phyloP scores from a whole-genome alignment of 768 basidiomycete species.

The Amanita pseudoporphyria region DNA sequence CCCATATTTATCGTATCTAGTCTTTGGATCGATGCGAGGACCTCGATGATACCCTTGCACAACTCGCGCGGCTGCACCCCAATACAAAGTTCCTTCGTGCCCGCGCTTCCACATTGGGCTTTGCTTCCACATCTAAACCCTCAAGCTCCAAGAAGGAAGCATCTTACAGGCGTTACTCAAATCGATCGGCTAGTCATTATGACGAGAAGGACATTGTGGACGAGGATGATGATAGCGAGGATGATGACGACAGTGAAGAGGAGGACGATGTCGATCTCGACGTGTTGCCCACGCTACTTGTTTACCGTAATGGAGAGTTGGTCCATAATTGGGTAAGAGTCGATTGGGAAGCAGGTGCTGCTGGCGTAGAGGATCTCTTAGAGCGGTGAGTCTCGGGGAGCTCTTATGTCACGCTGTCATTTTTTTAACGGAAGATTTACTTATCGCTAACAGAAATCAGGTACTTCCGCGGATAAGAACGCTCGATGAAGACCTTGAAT shows the following conservation, averaged over 20 bases:
- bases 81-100: constrained; percentile 76
- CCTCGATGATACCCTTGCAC: constrained; percentile 58
- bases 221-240: constrained; percentile 26
- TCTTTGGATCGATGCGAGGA: constrained; percentile 66
- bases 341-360: constrained; percentile 69
- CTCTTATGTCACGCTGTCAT: not conserved
- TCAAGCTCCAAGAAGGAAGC: constrained; percentile 9
- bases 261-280: constrained; percentile 64
- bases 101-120: constrained; percentile 68
- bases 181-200: constrained; percentile 19
- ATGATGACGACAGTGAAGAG: constrained; percentile 26
- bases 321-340: constrained; percentile 85
- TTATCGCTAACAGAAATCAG: not conserved
- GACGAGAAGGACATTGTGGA: constrained; percentile 16
- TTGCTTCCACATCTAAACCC: constrained; percentile 28
- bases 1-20: constrained; percentile 24
- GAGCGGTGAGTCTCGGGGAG: not conserved
- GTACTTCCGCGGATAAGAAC: not conserved
- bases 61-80: constrained; percentile 59
- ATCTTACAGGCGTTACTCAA: constrained; percentile 13
- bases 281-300: constrained; percentile 70
- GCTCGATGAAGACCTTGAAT: not conserved
- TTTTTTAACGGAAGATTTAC: not conserved
- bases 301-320: constrained; percentile 73
- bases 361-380: not conserved